These are phyloP conservation scores for Apostasia ramifera DNA, from an alignment of 106 monocot genomes.

Conservation along the genomic window DNA sequence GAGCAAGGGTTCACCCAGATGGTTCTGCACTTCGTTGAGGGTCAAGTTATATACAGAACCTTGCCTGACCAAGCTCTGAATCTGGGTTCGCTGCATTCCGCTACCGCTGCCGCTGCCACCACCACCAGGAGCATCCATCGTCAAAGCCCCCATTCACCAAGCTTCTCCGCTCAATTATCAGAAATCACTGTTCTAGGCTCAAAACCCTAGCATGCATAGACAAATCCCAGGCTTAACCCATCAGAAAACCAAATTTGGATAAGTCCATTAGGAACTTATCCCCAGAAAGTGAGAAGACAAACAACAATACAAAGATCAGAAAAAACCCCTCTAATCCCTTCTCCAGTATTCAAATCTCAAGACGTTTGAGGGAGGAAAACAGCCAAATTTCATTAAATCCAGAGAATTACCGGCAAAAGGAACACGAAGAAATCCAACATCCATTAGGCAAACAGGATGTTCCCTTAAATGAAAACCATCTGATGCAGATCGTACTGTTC, in stretches of 20 bases:
- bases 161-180: neutral
- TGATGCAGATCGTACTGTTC: neutral
- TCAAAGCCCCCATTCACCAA: conserved; percentile 36
- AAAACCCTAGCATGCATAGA: neutral
- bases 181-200: neutral
- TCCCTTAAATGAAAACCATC: neutral
- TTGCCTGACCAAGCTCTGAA: conserved; percentile 39
- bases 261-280: neutral
- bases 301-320: neutral
- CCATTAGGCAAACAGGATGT: neutral
- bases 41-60: conserved; percentile 62
- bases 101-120: conserved; percentile 15
- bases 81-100: conserved; percentile 22
- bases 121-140: conserved; percentile 50
- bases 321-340: neutral
- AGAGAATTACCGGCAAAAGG: neutral
- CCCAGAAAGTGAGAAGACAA: too few relatives aligned
- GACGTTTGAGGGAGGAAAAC: neutral
- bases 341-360: neutral
- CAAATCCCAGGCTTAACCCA: too few relatives aligned
- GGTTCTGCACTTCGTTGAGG: conserved; percentile 68
- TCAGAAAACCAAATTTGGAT: neutral
- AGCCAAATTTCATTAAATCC: neutral
- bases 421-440: neutral
- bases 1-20: conserved; percentile 55